A percentile compares a stretch with the other conserved stretches of the same genome.
Evolutionary conservation across 306 rosid species (phyloP).

Genomic region (Sechiopsis laciniata): DNA sequence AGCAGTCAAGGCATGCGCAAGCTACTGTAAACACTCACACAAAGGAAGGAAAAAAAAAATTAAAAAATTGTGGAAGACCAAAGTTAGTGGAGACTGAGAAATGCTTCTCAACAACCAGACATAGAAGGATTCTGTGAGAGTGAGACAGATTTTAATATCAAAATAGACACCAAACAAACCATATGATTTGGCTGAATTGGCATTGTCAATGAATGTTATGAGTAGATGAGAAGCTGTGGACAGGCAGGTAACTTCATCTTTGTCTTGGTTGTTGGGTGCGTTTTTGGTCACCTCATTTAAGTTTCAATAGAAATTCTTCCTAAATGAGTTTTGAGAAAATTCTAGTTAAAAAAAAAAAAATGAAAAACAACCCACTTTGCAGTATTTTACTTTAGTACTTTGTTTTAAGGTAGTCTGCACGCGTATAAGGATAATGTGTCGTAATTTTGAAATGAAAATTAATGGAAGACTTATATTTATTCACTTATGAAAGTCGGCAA

Average conservation of each 20-base stretch:
- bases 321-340: background rate
- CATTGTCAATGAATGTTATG: background rate
- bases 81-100: conserved; percentile 13
- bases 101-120: conserved; percentile 18
- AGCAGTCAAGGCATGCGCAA: too few species aligned
- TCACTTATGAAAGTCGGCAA: too few species aligned
- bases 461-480: too few species aligned
- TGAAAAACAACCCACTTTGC: too few species aligned
- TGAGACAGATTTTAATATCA: background rate
- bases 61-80: conserved; percentile 10
- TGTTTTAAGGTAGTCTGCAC: too few species aligned
- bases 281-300: conserved; percentile 19
- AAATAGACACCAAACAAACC: too few species aligned
- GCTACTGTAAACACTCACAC: too few species aligned
- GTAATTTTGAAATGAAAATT: too few species aligned
- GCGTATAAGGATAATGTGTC: too few species aligned
- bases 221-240: conserved; percentile 2
- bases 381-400: too few species aligned
- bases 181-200: background rate
- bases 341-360: too few species aligned
- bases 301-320: background rate
- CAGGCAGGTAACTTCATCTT: background rate
- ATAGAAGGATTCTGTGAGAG: conserved; percentile 6
- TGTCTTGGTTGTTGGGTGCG: conserved; percentile 1
- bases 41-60: too few species aligned